These are phyloP conservation scores for Sungouiella thailandica DNA, from an alignment of 805 yeast species.

Conservation along the genomic window DNA sequence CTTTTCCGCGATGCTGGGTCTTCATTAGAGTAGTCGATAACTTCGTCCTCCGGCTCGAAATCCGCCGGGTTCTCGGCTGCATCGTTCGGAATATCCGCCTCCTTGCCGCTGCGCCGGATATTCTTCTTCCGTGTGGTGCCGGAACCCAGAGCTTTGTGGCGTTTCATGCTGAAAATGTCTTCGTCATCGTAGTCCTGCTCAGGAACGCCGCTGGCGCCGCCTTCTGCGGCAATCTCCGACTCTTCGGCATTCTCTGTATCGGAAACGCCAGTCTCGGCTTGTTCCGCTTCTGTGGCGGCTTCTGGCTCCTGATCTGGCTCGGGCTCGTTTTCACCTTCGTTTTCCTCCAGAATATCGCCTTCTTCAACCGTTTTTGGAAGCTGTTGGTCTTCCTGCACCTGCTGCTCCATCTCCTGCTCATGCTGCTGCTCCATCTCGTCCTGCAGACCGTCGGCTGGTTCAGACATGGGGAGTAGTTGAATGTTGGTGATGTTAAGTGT, in stretches of 20 bases:
- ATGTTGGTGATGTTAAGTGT: neutral
- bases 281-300: conserved; percentile 5
- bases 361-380: conserved; percentile 12
- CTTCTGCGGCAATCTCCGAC: neutral
- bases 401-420: conserved; percentile 3
- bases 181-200: conserved; percentile 9
- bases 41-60: conserved; percentile 6
- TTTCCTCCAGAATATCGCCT: conserved; percentile 11
- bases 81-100: conserved; percentile 2
- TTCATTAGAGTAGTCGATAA: conserved; percentile 20
- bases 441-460: conserved; percentile 4
- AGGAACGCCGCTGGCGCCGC: neutral
- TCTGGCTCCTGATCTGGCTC: neutral
- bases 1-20: conserved; percentile 48
- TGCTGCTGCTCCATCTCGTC: conserved; percentile 9
- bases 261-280: neutral
- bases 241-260: neutral
- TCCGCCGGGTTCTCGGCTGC: conserved; percentile 1
- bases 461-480: conserved; percentile 1
- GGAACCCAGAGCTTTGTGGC: conserved; percentile 10
- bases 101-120: conserved; percentile 10
- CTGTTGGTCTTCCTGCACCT: conserved; percentile 10
- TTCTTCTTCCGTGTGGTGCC: conserved; percentile 16
- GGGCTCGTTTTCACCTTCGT: conserved; percentile 2
- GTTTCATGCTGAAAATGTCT: conserved; percentile 11